Evolutionary conservation across 768 basidiomycete species (phyloP).

Genomic region (Podaxis carcinomalis): DNA sequence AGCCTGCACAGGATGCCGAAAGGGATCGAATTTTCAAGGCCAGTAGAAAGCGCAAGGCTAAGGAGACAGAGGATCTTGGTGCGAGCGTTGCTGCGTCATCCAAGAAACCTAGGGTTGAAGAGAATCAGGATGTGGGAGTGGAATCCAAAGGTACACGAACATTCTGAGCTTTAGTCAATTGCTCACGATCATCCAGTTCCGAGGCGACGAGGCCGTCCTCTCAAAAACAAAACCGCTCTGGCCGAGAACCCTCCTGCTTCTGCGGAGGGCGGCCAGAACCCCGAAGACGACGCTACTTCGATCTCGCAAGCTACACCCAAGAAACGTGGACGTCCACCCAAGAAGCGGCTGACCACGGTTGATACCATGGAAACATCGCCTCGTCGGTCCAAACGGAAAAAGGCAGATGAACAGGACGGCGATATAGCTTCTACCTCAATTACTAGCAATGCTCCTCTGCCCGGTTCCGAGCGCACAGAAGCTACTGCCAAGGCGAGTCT

Average conservation of each 20-base stretch:
- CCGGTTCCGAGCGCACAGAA: neutral
- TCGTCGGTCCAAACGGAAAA: neutral
- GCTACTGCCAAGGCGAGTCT: neutral
- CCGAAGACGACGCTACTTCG: neutral
- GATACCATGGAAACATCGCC: neutral
- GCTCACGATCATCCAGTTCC: slow-evolving; percentile 9
- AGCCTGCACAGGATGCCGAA: slow-evolving; percentile 14
- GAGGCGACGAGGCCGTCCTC: slow-evolving; percentile 39
- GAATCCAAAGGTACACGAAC: neutral
- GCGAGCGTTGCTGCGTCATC: neutral
- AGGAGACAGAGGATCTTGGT: neutral
- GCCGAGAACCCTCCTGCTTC: neutral
- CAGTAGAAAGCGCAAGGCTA: slow-evolving; percentile 1
- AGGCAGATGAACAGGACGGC: neutral
- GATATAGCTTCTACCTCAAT: neutral
- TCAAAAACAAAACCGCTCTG: slow-evolving; percentile 17
- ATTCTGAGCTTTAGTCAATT: neutral
- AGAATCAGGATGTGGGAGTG: neutral
- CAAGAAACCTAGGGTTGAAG: neutral
- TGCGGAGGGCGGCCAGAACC: slow-evolving; percentile 4
- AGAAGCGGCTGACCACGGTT: slow-evolving; percentile 12
- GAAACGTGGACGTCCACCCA: slow-evolving; percentile 32
- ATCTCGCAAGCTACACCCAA: slow-evolving; percentile 17
- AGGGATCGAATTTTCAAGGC: neutral
- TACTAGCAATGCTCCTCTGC: neutral